Base-by-base conservation (phyloP, 2,329 filamentous ascomycete species). In the Leptographium lundbergii region DNA sequence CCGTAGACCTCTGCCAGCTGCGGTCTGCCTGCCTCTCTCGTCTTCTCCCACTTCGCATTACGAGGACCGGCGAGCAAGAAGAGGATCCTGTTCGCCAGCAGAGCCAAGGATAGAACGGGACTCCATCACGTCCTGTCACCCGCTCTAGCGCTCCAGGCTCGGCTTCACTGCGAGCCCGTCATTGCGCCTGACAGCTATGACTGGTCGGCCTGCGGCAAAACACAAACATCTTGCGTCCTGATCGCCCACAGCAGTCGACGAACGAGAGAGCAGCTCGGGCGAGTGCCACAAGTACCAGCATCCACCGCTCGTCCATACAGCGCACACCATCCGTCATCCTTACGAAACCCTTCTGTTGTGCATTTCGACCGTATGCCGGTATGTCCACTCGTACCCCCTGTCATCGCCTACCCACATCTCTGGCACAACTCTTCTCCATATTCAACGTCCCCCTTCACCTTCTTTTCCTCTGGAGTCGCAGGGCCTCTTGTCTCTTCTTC, bases 121-220 rank as follows among this genome's bases (percentile, higher is more conserved):
- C 24, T 9, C 47, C 34, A 45, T 57, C 54, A 34, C n/a, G 25
- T 60, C 55, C 36, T 54, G 19, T 39, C 53, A 58, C 29, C 54
- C 53, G 47, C 50, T 67, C 67, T 71, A 69, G 70, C 68, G 69
- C 68, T 68, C 65, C 62, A 66, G 62, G 65, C 64, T 65, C 58
- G 60, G 25, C 22, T 45, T 55, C 32, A 54, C n/a, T 52, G 24
- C 55, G 65, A 66, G 67, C 73, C 73, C 75, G 69, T 74, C 67
- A 69, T 62, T 68, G 67, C 63, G 62, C 67, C 62, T 69, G 60
- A 67, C 66, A 63, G 65, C 67, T 61, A 65, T 74, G 68, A 74
- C 69, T 75, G 73, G 73, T 69, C 68, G 66, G 66, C 65, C 39
- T 42, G 66, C 36, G 19, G 22, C 22, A 25, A 19, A 29, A 47